Evolutionary conservation across 2,329 filamentous ascomycete species (phyloP), one percentile per base, ranked within the genome.

Genomic region (Phyllosticta ampelicida): DNA sequence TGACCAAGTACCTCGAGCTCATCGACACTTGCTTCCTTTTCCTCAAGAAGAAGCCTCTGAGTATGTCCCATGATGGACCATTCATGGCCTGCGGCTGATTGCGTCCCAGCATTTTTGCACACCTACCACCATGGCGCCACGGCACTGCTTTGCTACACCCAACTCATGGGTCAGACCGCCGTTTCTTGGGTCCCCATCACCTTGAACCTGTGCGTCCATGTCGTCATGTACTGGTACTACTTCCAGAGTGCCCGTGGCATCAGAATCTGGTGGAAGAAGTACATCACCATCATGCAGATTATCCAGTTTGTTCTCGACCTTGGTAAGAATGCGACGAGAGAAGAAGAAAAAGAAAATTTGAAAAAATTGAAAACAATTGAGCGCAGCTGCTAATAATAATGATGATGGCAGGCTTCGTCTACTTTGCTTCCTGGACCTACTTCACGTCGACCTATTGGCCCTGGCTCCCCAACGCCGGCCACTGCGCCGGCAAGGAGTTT

Each of bases 221-320:
- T 97, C 60, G 88, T 96, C 72, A 97, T 97, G 92, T 97, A 97
- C 86, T 96, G 91, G 91, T 97, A 97, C 85, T 97, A 97, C 84
- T 97, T 97, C 86, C 92, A 97, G 82, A 92, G 89, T 70, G 91
- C 92, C 58, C 90, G 92, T 66, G 94, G 94, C 66, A 84, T 97
- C 74, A 86, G 86, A 69, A 94, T 96, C 77, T 96, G 91, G 91
- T 97, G 92, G 92, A 97, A 97, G 87, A 90, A 96, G 78, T 97
- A 92, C 87, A 95, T 97, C 72, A 97, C 92, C 67, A 89, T 91
- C 71, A 87, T 96, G 70, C 92, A 97, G 77, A 97, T 97, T 75
- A 84, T 89, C 68, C 92, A 97, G 74, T 97, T 97, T 78, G 83
- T 97, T 73, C 92, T 97, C 74, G 92, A 96, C 75, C 86, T 97